These are phyloP conservation scores for Penicillium subrubescens DNA, from an alignment of 495 filamentous ascomycete species.

Conservation along the genomic window DNA sequence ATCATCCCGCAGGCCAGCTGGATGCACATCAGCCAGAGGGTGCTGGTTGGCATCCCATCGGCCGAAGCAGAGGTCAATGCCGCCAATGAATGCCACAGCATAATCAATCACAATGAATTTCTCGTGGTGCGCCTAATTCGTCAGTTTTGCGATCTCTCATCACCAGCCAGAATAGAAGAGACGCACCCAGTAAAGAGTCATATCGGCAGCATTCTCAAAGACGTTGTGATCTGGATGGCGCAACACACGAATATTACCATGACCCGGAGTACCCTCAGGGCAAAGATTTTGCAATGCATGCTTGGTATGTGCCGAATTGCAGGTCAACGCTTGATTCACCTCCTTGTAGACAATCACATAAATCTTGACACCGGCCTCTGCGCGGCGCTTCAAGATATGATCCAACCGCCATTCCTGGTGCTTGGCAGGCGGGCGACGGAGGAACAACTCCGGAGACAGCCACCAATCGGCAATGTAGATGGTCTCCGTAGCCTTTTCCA, in stretches of 20 bases:
- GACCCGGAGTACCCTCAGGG: conserved; percentile 73
- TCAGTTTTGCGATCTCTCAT: not conserved
- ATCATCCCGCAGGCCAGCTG: conserved; percentile 76
- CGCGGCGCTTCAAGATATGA: conserved; percentile 79
- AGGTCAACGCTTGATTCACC: conserved; percentile 78
- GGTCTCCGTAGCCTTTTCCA: conserved; percentile 84
- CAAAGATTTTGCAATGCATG: conserved; percentile 80
- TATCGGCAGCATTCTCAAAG: conserved; percentile 89
- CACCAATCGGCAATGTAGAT: conserved; percentile 99
- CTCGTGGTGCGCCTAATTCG: conserved; percentile 77
- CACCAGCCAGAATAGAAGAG: not conserved
- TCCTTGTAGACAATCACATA: conserved; percentile 95
- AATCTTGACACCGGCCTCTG: conserved; percentile 92
- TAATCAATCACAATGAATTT: conserved; percentile 97
- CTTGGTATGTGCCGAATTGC: conserved; percentile 92
- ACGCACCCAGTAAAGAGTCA: conserved; percentile 91
- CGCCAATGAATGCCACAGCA: conserved; percentile 85
- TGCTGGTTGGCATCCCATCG: conserved; percentile 90
- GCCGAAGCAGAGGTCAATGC: conserved; percentile 94
- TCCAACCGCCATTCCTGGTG: conserved; percentile 91
- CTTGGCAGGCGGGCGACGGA: conserved; percentile 77
- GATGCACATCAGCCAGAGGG: conserved; percentile 83
- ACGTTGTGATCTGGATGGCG: conserved; percentile 95
- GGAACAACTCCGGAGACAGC: conserved; percentile 90
- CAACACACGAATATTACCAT: conserved; percentile 87